These are phyloP conservation scores for Euphorbia lathyris DNA, from an alignment of 345 rosid genomes.

Conservation along the genomic window DNA sequence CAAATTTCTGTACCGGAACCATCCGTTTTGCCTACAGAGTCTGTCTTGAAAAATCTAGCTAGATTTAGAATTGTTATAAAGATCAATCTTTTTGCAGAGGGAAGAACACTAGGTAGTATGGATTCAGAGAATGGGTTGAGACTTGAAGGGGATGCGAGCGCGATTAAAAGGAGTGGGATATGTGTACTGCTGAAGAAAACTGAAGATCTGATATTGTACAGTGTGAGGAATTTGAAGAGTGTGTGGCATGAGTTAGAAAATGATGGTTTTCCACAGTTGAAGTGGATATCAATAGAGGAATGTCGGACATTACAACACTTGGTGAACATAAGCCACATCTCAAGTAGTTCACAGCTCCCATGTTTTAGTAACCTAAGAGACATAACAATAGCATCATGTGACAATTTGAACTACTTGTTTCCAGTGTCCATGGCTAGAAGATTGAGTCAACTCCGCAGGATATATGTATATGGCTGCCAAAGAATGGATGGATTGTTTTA, in stretches of 20 bases:
- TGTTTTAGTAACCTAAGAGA: neutral
- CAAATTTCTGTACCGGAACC: slow-evolving; percentile 3
- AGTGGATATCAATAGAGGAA: too few relatives aligned
- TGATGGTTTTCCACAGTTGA: too few relatives aligned
- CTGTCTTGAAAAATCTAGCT: neutral
- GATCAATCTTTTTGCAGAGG: too few relatives aligned
- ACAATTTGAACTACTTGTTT: neutral
- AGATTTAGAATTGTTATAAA: too few relatives aligned
- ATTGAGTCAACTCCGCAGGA: neutral
- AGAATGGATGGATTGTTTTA: neutral
- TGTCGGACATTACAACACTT: too few relatives aligned
- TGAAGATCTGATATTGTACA: neutral
- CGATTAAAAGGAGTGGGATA: neutral
- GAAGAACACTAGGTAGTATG: too few relatives aligned
- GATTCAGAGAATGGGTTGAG: too few relatives aligned
- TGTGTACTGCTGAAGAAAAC: neutral
- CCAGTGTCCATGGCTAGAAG: neutral
- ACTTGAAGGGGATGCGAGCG: neutral
- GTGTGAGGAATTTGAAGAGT: neutral
- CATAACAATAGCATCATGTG: neutral
- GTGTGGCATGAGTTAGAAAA: too few relatives aligned
- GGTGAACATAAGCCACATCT: too few relatives aligned
- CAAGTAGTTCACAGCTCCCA: too few relatives aligned
- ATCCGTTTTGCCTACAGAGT: slow-evolving; percentile 3
- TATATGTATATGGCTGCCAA: neutral